These are phyloP conservation scores for Fagopyrum homotropicum DNA, from an alignment of 148 eudicot species.

Conservation along the genomic window DNA sequence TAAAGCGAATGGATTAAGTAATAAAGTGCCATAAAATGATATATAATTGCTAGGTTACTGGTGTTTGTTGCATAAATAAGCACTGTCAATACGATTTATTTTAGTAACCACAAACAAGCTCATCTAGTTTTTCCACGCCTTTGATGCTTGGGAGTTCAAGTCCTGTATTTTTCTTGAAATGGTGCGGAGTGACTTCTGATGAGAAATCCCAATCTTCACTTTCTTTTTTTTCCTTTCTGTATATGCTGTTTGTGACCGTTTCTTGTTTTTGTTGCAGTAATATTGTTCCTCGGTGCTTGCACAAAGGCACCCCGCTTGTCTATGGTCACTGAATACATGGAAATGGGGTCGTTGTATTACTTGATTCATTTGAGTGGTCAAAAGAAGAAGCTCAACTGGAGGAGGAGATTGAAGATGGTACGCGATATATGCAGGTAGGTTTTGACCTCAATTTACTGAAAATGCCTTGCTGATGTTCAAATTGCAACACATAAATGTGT, in stretches of 20 bases:
- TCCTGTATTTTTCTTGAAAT: no score
- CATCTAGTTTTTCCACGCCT: background rate
- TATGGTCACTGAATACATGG: constrained; percentile 99
- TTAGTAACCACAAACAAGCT: background rate
- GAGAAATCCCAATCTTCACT: background rate
- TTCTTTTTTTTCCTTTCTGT: background rate
- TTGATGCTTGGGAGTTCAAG: no score
- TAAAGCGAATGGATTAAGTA: no score
- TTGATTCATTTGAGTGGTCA: constrained; percentile 92
- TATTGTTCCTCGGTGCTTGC: constrained; percentile 96
- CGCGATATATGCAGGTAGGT: constrained; percentile 94
- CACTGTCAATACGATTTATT: background rate
- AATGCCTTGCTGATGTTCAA: background rate
- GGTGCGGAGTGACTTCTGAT: background rate
- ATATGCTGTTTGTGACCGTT: background rate
- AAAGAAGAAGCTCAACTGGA: constrained; percentile 95
- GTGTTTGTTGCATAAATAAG: background rate
- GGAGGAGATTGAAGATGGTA: constrained; percentile 85
- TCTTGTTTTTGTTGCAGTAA: constrained; percentile 49
- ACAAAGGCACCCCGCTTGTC: constrained; percentile 89
- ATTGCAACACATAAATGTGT: no score
- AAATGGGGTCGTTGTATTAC: constrained; percentile 93
- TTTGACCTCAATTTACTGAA: background rate
- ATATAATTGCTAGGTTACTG: background rate
- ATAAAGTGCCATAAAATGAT: no score